phyloP scores from a whole-genome alignment of 192 early-diverging fungal species.

The Glomus cerebriforme region DNA sequence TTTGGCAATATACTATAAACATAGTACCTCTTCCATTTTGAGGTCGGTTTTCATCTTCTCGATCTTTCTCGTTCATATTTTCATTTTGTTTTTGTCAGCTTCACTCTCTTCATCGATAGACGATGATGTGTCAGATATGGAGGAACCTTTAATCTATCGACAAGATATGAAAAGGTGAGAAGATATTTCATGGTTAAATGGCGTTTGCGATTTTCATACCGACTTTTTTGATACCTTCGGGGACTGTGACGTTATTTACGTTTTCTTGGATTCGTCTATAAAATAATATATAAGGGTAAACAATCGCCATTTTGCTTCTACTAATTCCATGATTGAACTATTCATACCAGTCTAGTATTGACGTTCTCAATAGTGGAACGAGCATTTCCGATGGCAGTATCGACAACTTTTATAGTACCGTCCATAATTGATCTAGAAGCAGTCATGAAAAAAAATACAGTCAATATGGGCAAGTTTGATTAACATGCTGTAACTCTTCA shows the following conservation, averaged over 20 bases:
- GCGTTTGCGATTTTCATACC: constrained; percentile 6
- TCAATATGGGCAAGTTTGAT: constrained; percentile 30
- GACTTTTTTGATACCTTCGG: constrained; percentile 22
- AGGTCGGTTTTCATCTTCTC: too few species aligned
- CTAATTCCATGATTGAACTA: background rate
- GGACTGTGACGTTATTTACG: constrained; percentile 25
- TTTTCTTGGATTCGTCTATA: constrained; percentile 31
- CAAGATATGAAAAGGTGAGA: constrained; percentile 1
- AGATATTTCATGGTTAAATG: constrained; percentile 1
- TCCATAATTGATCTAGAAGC: constrained; percentile 21
- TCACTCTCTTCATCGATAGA: too few species aligned
- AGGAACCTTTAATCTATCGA: too few species aligned
- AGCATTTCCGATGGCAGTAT: constrained; percentile 23
- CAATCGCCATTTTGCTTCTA: constrained; percentile 19
- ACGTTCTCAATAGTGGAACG: constrained; percentile 24
- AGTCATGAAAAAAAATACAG: constrained; percentile 22
- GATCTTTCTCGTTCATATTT: too few species aligned
- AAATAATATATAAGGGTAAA: constrained; percentile 30
- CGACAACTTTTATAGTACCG: constrained; percentile 19
- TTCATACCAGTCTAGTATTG: constrained; percentile 28
- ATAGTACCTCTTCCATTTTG: background rate
- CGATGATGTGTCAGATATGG: too few species aligned
- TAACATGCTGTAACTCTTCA: too few species aligned
- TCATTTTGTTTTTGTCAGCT: too few species aligned
- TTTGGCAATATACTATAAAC: too few species aligned